A percentile compares a stretch with the other conserved stretches of the same genome.
These are phyloP conservation scores for Colletotrichum siamense DNA, from an alignment of 2,329 filamentous ascomycete species.

Conservation along the genomic window DNA sequence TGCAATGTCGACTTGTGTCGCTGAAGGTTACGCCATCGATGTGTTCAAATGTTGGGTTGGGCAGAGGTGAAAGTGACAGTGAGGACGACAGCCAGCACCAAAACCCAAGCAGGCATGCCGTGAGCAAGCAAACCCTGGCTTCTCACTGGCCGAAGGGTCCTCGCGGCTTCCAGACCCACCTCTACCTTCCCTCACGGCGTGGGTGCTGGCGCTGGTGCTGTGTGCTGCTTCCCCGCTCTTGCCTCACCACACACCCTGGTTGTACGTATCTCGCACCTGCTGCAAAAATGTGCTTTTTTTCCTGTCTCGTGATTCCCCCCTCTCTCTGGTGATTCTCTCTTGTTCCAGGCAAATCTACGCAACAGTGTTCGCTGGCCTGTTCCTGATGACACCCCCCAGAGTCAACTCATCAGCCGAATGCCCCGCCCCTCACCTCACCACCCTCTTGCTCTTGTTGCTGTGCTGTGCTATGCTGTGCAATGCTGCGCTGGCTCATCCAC, in stretches of 20 bases:
- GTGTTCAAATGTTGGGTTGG: background rate
- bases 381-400: background rate
- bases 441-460: background rate
- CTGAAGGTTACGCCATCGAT: slow-evolving; percentile 9
- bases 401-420: slow-evolving; percentile 1
- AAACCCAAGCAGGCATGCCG: background rate
- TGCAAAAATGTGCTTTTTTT: slow-evolving; percentile 12
- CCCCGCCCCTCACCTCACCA: background rate
- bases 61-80: slow-evolving; percentile 3
- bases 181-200: background rate
- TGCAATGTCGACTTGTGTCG: background rate
- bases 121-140: background rate
- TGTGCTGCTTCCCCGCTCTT: slow-evolving; percentile 14
- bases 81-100: background rate
- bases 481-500: slow-evolving; percentile 4
- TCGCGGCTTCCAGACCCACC: background rate
- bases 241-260: slow-evolving; percentile 1
- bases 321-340: slow-evolving; percentile 6
- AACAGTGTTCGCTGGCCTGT: background rate
- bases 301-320: slow-evolving; percentile 14
- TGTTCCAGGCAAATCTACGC: slow-evolving; percentile 17
- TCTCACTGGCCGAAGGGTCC: background rate
- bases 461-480: slow-evolving; percentile 2
- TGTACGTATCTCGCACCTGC: slow-evolving; percentile 7
- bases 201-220: background rate